These are phyloP conservation scores for Biancaea sappan DNA, from an alignment of 306 rosid genomes.

Conservation along the genomic window DNA sequence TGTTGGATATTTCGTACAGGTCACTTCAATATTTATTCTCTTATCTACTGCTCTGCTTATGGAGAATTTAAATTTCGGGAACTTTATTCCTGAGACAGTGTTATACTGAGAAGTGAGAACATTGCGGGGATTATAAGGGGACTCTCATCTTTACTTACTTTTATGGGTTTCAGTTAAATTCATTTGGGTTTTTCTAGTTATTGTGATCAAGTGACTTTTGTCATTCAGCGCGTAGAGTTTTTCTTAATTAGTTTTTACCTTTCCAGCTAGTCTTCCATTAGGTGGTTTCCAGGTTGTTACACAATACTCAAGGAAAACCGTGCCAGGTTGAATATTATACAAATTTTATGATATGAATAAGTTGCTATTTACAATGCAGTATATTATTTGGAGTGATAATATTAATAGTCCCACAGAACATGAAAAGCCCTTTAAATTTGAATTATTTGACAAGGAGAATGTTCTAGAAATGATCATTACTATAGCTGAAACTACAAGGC, in stretches of 20 bases:
- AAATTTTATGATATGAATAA: background rate
- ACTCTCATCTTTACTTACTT: background rate
- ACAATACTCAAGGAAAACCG: conserved; percentile 4
- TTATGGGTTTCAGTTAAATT: background rate
- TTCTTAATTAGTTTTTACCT: conserved; percentile 1
- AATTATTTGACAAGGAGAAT: conserved; percentile 18
- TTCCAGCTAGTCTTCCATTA: background rate
- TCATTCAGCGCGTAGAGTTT: background rate
- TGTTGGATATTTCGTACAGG: conserved; percentile 96
- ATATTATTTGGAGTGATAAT: background rate
- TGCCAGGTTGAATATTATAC: background rate
- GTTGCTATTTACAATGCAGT: conserved; percentile 12
- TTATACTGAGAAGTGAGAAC: conserved; percentile 19
- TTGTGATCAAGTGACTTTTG: conserved; percentile 5
- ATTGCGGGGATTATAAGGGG: background rate
- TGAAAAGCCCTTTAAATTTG: conserved; percentile 3
- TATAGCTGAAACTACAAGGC: background rate
- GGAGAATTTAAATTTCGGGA: background rate
- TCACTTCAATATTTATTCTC: conserved; percentile 37
- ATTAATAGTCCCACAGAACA: background rate
- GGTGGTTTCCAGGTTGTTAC: background rate
- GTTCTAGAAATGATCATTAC: background rate
- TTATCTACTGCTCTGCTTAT: background rate
- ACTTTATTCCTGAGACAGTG: background rate
- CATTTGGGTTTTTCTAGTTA: conserved; percentile 13